Evolutionary conservation across 176 grass and related monocot genomes (phyloP).

Genomic region (Chrysopogon serrulatus): DNA sequence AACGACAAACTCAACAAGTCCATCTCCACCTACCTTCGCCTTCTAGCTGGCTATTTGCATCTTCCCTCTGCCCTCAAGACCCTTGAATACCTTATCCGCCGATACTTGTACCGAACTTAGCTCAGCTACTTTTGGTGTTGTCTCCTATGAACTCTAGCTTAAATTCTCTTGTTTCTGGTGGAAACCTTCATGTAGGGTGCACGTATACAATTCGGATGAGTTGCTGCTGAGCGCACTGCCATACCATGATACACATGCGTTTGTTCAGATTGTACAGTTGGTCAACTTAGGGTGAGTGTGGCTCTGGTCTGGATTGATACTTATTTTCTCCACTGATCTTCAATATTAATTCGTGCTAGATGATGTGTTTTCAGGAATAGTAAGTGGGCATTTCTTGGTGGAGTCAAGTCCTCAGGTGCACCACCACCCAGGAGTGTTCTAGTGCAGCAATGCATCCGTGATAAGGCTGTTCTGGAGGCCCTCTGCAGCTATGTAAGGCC

Average conservation of each 20-base stretch:
- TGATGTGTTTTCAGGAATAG: slow-evolving; percentile 57
- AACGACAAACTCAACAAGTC: slow-evolving; percentile 85
- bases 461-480: slow-evolving; percentile 77
- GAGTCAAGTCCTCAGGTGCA: slow-evolving; percentile 68
- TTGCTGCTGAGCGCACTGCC: slow-evolving; percentile 70
- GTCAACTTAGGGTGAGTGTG: slow-evolving; percentile 65
- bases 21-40: slow-evolving; percentile 64
- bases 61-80: slow-evolving; percentile 69
- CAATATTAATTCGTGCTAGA: neutral
- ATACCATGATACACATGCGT: slow-evolving; percentile 76
- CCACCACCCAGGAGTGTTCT: slow-evolving; percentile 74
- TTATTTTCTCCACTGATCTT: neutral
- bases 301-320: neutral
- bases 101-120: slow-evolving; percentile 63
- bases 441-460: slow-evolving; percentile 86
- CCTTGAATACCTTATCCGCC: slow-evolving; percentile 81
- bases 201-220: slow-evolving; percentile 89
- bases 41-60: slow-evolving; percentile 77
- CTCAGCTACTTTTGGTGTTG: slow-evolving; percentile 13
- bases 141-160: neutral
- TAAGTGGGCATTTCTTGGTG: slow-evolving; percentile 89
- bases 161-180: slow-evolving; percentile 24
- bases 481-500: slow-evolving; percentile 79
- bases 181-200: slow-evolving; percentile 61
- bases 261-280: slow-evolving; percentile 89